Conservation (phyloP, 2,329 filamentous ascomycete species). For the Pezicula rhizophila region DNA sequence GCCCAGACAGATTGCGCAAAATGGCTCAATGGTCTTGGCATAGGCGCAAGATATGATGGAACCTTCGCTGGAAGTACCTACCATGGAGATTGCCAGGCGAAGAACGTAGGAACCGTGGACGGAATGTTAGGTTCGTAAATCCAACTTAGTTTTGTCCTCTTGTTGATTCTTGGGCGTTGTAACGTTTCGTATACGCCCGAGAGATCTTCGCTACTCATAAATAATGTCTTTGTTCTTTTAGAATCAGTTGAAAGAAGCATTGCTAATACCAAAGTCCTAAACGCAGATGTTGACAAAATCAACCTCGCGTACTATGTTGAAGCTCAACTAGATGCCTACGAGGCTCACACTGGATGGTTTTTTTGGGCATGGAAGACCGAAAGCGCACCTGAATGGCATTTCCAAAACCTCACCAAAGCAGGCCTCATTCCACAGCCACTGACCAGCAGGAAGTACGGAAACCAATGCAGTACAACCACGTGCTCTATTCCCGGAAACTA, state of each 20-base stretch:
- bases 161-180: too few relatives aligned
- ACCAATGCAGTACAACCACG: slow-evolving; percentile 20
- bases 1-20: slow-evolving; percentile 38
- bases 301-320: slow-evolving; percentile 35
- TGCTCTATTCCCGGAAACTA: slow-evolving; percentile 24
- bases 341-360: slow-evolving; percentile 32
- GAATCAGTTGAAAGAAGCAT: too few relatives aligned
- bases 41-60: slow-evolving; percentile 49
- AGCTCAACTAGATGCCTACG: slow-evolving; percentile 37
- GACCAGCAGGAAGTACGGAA: slow-evolving; percentile 21
- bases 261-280: too few relatives aligned
- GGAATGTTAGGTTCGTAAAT: slow-evolving; percentile 16
- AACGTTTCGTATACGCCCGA: too few relatives aligned
- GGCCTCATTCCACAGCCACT: slow-evolving; percentile 34
- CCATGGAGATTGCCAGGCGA: slow-evolving; percentile 31
- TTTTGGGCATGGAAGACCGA: slow-evolving; percentile 40
- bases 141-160: too few relatives aligned
- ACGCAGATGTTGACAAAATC: slow-evolving; percentile 27
- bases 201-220: too few relatives aligned
- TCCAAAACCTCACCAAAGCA: slow-evolving; percentile 32
- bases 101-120: slow-evolving; percentile 40
- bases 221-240: too few relatives aligned
- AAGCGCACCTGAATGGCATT: slow-evolving; percentile 34
- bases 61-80: slow-evolving; percentile 27
- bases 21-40: slow-evolving; percentile 49